Evolutionary conservation across 495 filamentous ascomycete genomes (phyloP), one percentile per base, ranked within the genome.

Genomic region (Letharia columbiana): DNA sequence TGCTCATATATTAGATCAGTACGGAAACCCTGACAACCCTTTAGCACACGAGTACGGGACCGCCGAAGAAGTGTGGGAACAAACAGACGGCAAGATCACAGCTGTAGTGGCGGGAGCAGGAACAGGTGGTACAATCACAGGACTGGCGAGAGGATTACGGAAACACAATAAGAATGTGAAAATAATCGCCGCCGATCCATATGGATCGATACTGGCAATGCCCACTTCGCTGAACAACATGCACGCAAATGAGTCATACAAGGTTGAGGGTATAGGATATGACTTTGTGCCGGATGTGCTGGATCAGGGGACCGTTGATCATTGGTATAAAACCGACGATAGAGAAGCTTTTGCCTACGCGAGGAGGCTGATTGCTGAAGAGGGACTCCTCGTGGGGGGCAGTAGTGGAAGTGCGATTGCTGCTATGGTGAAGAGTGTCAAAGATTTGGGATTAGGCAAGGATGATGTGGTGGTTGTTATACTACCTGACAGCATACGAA

Each of bases 221-320:
- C 94, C 94, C 8, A 82, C 85, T 65, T 66, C 76, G 11, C 78
- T 98, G 62, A 98, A 99, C 70, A 82, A 88, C 58, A 85, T 88
- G 65, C 83, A 88, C 68, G 84, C 81, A 42, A 91, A 96, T 73
- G 87, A 89, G 69, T 81, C 89, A 8, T 99, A 99, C 74, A 98
- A 98, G 78, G 94, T 99, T 0, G 94, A 99, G 78, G 94, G 94
- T 31, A 98, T 99, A 72, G 94, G 94, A 33, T 99, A 99, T 73
- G 94, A 99, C 73, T 99, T 99, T 73, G 89, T 98, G 62, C 94
- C 94, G 8, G 89, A 96, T 47, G 94, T 99, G 1, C 82, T 99
- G 35, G 88, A 96, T 70, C 90, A 87, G 67, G 74, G 86, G 12
- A 74, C 82, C 33, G 89, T 99, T n/a, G 87, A 96, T 74, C 87